phyloP scores from a whole-genome alignment of 768 basidiomycete genomes.

The Xerocomellus amylosporus region DNA sequence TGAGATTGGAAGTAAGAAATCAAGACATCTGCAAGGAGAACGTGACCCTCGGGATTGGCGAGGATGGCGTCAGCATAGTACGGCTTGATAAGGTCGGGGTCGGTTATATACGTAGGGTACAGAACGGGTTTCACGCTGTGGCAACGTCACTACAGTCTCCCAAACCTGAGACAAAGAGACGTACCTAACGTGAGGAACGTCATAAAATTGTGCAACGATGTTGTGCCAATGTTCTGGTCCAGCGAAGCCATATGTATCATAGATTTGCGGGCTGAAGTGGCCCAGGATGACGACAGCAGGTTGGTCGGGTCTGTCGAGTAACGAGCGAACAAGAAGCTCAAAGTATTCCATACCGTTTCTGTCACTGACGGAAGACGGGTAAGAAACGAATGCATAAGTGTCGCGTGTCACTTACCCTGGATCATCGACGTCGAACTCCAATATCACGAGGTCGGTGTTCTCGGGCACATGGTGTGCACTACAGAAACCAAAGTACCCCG shows the following conservation, averaged over 20 bases:
- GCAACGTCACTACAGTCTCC: neutral
- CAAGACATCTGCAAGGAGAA: constrained; percentile 87
- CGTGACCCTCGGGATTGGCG: constrained; percentile 77
- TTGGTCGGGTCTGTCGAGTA: constrained; percentile 85
- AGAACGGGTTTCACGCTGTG: constrained; percentile 73
- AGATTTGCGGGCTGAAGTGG: constrained; percentile 87
- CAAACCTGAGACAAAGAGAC: constrained; percentile 3
- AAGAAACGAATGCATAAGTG: neutral
- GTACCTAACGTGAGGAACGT: constrained; percentile 85
- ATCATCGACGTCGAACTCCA: constrained; percentile 94
- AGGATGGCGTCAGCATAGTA: constrained; percentile 86
- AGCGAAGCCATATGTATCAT: constrained; percentile 74
- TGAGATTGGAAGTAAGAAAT: constrained; percentile 88
- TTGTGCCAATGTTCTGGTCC: constrained; percentile 91
- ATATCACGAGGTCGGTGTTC: constrained; percentile 87
- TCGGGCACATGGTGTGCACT: constrained; percentile 92
- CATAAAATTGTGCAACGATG: constrained; percentile 94
- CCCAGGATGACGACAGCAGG: constrained; percentile 95
- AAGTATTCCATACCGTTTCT: constrained; percentile 75
- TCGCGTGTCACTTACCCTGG: constrained; percentile 55
- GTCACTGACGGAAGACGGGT: constrained; percentile 45
- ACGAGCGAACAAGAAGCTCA: constrained; percentile 87
- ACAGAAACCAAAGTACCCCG: constrained; percentile 95
- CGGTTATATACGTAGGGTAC: constrained; percentile 77
- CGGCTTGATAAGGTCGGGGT: constrained; percentile 59